Evolutionary conservation across 2,329 filamentous ascomycete species (phyloP).

Genomic region (Colletotrichum camelliae): DNA sequence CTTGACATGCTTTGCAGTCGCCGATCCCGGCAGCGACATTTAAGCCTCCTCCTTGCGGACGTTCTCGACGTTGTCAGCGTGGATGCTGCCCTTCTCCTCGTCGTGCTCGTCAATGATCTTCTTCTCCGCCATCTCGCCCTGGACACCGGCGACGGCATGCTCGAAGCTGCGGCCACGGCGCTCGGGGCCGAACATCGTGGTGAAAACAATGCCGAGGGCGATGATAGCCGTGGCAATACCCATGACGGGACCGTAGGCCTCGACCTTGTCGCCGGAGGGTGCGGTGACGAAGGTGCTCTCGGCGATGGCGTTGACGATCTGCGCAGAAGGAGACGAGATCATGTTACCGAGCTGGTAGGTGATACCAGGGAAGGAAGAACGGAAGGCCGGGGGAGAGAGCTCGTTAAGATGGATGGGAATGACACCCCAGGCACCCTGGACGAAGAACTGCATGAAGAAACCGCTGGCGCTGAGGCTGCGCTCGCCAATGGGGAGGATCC

Average conservation of each 20-base stretch:
- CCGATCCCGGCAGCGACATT: not conserved
- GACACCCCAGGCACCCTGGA: constrained; percentile 71
- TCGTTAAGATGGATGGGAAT: constrained; percentile 79
- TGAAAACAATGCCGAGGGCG: constrained; percentile 70
- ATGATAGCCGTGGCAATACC: constrained; percentile 80
- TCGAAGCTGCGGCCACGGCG: constrained; percentile 76
- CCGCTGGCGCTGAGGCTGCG: constrained; percentile 64
- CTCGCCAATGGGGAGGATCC: constrained; percentile 70
- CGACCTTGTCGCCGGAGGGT: constrained; percentile 57
- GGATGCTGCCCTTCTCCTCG: constrained; percentile 33
- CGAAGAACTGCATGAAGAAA: constrained; percentile 74
- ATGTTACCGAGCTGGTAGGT: constrained; percentile 80
- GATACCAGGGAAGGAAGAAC: constrained; percentile 73
- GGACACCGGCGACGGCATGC: constrained; percentile 48
- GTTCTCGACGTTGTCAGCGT: constrained; percentile 6
- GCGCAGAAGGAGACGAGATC: constrained; percentile 73
- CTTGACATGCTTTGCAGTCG: not conserved
- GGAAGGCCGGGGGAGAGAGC: constrained; percentile 72
- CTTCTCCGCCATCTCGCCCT: constrained; percentile 24
- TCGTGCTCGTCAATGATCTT: constrained; percentile 34
- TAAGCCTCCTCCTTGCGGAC: constrained; percentile 1
- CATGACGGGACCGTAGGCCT: constrained; percentile 79
- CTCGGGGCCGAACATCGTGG: constrained; percentile 75
- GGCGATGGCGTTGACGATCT: constrained; percentile 79
- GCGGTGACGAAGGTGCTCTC: constrained; percentile 65